Conservation (phyloP, 202 grass and related monocot species). For the Zoysia matrella region DNA sequence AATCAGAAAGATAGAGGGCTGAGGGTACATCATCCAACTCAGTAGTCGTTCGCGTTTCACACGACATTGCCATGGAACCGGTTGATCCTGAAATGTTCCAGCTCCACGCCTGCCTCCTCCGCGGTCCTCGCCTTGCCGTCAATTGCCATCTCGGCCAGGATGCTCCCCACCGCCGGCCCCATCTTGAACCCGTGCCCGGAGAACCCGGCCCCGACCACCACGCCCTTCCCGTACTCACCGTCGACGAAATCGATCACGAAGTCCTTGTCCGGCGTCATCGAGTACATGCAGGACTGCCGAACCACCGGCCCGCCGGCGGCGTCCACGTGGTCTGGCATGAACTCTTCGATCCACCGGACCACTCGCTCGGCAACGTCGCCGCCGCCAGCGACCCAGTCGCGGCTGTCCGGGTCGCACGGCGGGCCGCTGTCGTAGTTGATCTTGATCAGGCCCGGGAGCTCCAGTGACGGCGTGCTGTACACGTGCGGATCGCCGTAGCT, state of each 20-base stretch:
- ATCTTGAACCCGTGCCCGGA: slow-evolving; percentile 79
- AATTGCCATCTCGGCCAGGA: slow-evolving; percentile 65
- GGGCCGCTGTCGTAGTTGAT: slow-evolving; percentile 61
- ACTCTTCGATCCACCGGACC: slow-evolving; percentile 50
- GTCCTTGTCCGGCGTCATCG: slow-evolving; percentile 71
- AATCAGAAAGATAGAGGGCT: background rate
- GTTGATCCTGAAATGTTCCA: slow-evolving; percentile 50
- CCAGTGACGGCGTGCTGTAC: slow-evolving; percentile 66
- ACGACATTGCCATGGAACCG: slow-evolving; percentile 47
- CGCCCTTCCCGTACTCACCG: slow-evolving; percentile 56
- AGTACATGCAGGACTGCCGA: slow-evolving; percentile 65
- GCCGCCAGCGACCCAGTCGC: slow-evolving; percentile 36
- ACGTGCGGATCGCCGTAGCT: slow-evolving; percentile 71
- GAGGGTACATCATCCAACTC: background rate
- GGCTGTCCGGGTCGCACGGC: slow-evolving; percentile 57
- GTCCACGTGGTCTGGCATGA: slow-evolving; percentile 45
- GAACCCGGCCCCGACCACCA: slow-evolving; percentile 59
- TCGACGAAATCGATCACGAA: slow-evolving; percentile 64
- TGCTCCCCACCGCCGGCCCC: slow-evolving; percentile 59
- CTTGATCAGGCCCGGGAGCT: slow-evolving; percentile 71
- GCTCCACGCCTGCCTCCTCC: slow-evolving; percentile 46
- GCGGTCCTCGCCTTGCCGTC: slow-evolving; percentile 32
- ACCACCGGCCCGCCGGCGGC: slow-evolving; percentile 44
- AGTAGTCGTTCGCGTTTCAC: slow-evolving; percentile 38
- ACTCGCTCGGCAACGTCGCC: slow-evolving; percentile 14